Evolutionary conservation across 2,329 filamentous ascomycete species (phyloP), one percentile per base, ranked within the genome.

Genomic region (Aspergillus intermedius): DNA sequence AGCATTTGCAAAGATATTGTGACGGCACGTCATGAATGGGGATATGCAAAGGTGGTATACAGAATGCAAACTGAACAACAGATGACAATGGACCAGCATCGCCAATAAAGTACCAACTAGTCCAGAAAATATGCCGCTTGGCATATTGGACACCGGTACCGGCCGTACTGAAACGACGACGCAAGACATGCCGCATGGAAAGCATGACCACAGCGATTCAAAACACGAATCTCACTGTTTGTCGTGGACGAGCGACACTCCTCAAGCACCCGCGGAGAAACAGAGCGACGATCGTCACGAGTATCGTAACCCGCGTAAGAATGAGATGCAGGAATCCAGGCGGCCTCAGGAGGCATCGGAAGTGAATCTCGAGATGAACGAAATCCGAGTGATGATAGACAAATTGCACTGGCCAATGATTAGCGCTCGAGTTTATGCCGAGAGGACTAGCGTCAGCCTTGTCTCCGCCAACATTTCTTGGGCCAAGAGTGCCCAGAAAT

Each of bases 111-210:
- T n/a, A 42, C 22, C 46, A 45, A 45, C n/a, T 50, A 45, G 5
- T 32, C 46, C 8, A 55, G 60, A 10, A 50, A 54, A 45, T 60
- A 65, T 17, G 53, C 56, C 19, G 57, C 53, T 51, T 64, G 61
- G 49, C 63, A 65, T 9, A 62, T 56, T 28, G 63, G 63, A 47
- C 63, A 65, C 13, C 50, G 57, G 46, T 62, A 64, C 39, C 52
- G 57, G 22, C 55, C 53, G 46, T 64, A 61, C 45, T 61, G 51
- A 47, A 63, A 61, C 62, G 61, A 66, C 34, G 61, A 60, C 10
- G 54, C 56, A 15, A 66, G 52, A 55, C 63, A 66, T 2, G 49
- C 39, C 2, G 55, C 42, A 37, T 66, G 63, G 30, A 66, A 66
- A 22, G 56, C 59, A 46, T 66, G 62, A 42, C 59, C 56, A 46